Conservation (phyloP, 805 yeast species). For the Metschnikowia peoriensis region DNA sequence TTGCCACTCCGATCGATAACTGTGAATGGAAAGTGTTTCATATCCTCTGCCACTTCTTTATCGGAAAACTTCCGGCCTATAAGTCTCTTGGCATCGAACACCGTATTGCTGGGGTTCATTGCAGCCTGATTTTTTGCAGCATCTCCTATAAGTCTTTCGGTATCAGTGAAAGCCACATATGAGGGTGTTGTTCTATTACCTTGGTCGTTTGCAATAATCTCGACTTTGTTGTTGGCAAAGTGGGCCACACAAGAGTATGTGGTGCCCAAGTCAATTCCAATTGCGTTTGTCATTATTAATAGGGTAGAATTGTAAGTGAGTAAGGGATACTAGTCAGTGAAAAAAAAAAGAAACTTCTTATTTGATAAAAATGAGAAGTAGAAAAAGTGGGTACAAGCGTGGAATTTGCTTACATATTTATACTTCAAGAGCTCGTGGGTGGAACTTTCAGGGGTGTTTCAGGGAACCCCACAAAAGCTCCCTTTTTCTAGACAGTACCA, state of each 20-base stretch:
- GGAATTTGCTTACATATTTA: conserved; percentile 5
- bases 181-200: conserved; percentile 99
- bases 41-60: conserved; percentile 72
- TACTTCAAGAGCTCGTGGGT: not conserved
- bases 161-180: conserved; percentile 92
- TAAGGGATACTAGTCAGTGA: not conserved
- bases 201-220: conserved; percentile 94
- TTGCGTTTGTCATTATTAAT: conserved; percentile 32
- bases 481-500: conserved; percentile 13
- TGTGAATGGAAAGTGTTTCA: conserved; percentile 88
- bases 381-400: not conserved
- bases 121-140: conserved; percentile 99
- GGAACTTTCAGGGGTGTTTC: conserved; percentile 9
- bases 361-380: not conserved
- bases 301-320: not conserved
- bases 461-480: conserved; percentile 9
- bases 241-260: conserved; percentile 95
- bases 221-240: conserved; percentile 73
- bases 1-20: conserved; percentile 76
- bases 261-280: conserved; percentile 96
- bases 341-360: not conserved
- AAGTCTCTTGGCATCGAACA: conserved; percentile 93
- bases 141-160: conserved; percentile 94
- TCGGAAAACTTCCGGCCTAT: conserved; percentile 82
- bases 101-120: conserved; percentile 90